Base-by-base conservation (phyloP, 306 rosid species). In the Lathyrus tuberosus region DNA sequence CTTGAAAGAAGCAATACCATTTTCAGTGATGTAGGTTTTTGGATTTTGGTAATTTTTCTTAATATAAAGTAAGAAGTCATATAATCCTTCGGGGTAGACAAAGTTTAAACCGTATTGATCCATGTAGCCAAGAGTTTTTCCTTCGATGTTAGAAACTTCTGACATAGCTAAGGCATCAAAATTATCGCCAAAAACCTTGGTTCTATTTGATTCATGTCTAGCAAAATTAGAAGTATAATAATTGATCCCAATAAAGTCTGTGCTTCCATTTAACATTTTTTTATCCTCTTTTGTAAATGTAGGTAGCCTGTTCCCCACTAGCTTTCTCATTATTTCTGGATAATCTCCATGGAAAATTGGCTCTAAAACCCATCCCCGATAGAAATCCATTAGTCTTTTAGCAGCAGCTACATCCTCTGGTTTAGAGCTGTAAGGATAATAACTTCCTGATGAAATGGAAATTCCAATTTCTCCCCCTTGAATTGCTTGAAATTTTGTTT, bases 401-500 rank as follows among this genome's bases (percentile, higher is more conserved):
- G 81, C 44, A 3, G 86, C 89, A 5, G 52, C 72, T 43, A 33
- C 57, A 71, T 85, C 84, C 8, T 79, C 81, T 8, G 48, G 2
- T 20, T 73, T 65, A 24, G 71, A 49, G 2, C 84, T 63, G 10
- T 18, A 66, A 4, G 89, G 86, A 26, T 53, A 40, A 35, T 20
- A 73, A 59, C 42, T 53, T 65, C 57, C 12, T 17, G 67, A 24
- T 62, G 62, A 76, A 8, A 82, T 17, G 31, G 35, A 75, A 6
- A 85, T 26, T 51, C 89, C 89, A 16, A 82, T 67, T 72, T 85
- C 62, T 15, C 89, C 84, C 8, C 78, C n/a, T 73, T 85, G 86
- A 24, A 13, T 54, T 65, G 58, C 87, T 58, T 79, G 57, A 15
- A 44, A 85, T 53, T 73, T 73, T 26, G 73, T 17, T 67, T 24